Conservation (phyloP, 345 rosid genomes). For the Cardamine resedifolia region DNA sequence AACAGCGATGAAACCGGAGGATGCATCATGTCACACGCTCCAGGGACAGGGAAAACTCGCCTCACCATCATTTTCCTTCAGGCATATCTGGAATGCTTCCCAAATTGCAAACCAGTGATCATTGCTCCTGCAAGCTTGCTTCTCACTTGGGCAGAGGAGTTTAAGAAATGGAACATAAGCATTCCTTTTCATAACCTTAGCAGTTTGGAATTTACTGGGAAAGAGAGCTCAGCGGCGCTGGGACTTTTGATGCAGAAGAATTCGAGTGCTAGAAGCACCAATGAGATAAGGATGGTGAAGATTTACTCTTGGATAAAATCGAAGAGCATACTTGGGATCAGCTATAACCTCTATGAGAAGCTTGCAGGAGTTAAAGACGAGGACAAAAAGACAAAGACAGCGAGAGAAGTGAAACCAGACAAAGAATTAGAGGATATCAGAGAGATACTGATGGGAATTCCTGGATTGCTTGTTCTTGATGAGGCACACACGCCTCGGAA, state of each 20-base stretch:
- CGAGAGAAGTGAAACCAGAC: constrained; percentile 1
- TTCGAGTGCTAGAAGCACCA: background rate
- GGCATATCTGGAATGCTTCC: constrained; percentile 47
- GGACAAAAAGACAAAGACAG: constrained; percentile 22
- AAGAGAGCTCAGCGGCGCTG: constrained; percentile 41
- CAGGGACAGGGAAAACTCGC: constrained; percentile 87
- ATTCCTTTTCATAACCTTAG: constrained; percentile 64
- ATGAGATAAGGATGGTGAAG: constrained; percentile 50
- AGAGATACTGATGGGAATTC: constrained; percentile 45
- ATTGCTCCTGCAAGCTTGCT: constrained; percentile 75
- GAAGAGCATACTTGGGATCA: constrained; percentile 58
- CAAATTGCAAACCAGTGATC: constrained; percentile 60
- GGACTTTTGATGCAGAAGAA: constrained; percentile 15
- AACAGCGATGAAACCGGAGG: constrained; percentile 44
- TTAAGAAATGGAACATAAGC: constrained; percentile 59
- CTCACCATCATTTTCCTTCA: constrained; percentile 65
- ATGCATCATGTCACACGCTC: constrained; percentile 83
- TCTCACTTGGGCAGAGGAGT: constrained; percentile 84
- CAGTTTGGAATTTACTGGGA: constrained; percentile 45
- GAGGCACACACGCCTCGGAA: constrained; percentile 86
- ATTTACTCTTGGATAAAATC: constrained; percentile 59
- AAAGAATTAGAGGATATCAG: constrained; percentile 35
- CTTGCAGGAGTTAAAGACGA: constrained; percentile 48
- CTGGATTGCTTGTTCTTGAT: constrained; percentile 63
- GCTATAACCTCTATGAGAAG: constrained; percentile 58